These are phyloP conservation scores for Rhynchosporium graminicola DNA, from an alignment of 2,329 filamentous ascomycete genomes.

Conservation along the genomic window DNA sequence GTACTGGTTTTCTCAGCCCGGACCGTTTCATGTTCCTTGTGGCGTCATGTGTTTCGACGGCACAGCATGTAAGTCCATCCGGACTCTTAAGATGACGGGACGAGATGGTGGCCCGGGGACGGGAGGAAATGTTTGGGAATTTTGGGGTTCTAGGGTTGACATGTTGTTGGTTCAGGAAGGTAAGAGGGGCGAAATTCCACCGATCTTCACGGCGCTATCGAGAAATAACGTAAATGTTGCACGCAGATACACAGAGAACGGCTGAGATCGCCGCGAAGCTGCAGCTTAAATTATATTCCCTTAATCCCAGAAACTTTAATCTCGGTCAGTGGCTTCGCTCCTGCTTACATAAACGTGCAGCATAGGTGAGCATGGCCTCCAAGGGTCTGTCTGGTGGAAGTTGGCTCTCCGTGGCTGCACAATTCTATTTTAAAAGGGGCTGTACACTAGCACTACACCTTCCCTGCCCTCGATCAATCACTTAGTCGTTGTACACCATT, in stretches of 20 bases:
- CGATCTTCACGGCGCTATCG: constrained; percentile 3
- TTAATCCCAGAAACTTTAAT: constrained; percentile 1
- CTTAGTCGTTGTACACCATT: constrained; percentile 4
- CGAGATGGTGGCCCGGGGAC: not conserved
- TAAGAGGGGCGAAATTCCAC: not conserved
- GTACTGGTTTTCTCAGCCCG: constrained; percentile 15
- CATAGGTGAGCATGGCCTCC: constrained; percentile 5
- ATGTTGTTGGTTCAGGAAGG: not conserved
- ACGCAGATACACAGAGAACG: not conserved
- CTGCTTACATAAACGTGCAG: constrained; percentile 12
- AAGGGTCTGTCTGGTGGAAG: not conserved
- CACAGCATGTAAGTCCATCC: constrained; percentile 18
- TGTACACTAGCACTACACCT: not conserved
- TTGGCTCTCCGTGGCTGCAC: not conserved
- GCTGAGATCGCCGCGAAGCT: not conserved
- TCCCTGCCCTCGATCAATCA: not conserved
- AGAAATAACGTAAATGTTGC: not conserved
- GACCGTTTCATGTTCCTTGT: constrained; percentile 21
- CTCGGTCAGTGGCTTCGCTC: constrained; percentile 13
- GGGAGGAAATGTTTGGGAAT: not conserved
- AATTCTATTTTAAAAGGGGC: constrained; percentile 17
- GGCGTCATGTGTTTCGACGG: constrained; percentile 18
- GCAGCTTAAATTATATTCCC: not conserved
- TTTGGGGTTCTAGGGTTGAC: constrained; percentile 5
- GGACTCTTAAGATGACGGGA: not conserved